These are phyloP conservation scores for Ustilago bromivora DNA, from an alignment of 1,284 basidiomycete species.

Conservation along the genomic window DNA sequence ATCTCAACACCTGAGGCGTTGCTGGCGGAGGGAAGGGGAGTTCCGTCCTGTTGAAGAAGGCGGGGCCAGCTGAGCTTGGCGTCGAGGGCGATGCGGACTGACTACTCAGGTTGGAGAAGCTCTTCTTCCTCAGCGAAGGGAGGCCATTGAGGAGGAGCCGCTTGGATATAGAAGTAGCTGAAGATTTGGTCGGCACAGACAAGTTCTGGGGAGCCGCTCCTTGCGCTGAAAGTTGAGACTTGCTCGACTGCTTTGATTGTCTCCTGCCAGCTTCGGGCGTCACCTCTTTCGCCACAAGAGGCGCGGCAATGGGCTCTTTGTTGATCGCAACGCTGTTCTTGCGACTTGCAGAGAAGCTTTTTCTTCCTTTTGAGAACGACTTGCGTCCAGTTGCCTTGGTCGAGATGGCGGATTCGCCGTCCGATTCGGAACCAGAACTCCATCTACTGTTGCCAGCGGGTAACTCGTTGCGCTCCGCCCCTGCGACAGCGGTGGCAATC, in stretches of 20 bases:
- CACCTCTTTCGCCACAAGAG: not conserved
- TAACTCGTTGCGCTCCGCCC: constrained; percentile 11
- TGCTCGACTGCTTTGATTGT: constrained; percentile 28
- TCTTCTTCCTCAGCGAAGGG: constrained; percentile 52
- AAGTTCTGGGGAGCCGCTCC: constrained; percentile 4
- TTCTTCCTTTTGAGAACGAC: constrained; percentile 41
- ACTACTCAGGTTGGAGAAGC: constrained; percentile 37
- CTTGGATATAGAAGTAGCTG: constrained; percentile 23
- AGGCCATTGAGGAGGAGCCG: constrained; percentile 34
- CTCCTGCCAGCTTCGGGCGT: constrained; percentile 13
- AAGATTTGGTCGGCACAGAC: constrained; percentile 14
- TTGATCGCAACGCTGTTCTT: constrained; percentile 38
- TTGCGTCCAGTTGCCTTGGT: constrained; percentile 23
- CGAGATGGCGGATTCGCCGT: constrained; percentile 34
- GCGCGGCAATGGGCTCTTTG: constrained; percentile 16
- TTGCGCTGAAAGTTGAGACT: constrained; percentile 20
- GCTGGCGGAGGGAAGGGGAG: constrained; percentile 34
- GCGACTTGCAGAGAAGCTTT: constrained; percentile 40
- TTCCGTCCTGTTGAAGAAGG: constrained; percentile 20
- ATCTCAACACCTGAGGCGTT: constrained; percentile 5
- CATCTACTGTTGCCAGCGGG: constrained; percentile 45
- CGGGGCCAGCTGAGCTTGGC: constrained; percentile 24
- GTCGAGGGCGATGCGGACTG: constrained; percentile 31
- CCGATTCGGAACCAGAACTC: constrained; percentile 60
- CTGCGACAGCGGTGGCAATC: constrained; percentile 2